Evolutionary conservation across 2,329 filamentous ascomycete genomes (phyloP).

Genomic region (Monilinia vaccinii-corymbosi): DNA sequence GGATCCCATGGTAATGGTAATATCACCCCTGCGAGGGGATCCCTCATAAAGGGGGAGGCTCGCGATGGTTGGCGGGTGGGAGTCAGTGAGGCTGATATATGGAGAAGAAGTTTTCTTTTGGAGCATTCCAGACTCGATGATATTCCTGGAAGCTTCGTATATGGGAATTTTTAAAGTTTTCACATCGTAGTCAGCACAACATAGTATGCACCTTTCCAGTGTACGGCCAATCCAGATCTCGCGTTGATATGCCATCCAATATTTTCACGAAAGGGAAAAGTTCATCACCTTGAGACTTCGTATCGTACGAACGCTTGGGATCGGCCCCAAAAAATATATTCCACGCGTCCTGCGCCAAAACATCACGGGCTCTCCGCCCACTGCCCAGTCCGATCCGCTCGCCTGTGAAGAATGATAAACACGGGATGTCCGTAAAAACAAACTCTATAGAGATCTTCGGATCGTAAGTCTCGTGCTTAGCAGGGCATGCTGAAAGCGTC

Average conservation of each 20-base stretch:
- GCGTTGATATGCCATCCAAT: neutral
- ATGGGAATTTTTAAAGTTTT: neutral
- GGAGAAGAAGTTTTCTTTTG: neutral
- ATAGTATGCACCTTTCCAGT: neutral
- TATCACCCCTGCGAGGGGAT: neutral
- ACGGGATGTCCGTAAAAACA: slow-evolving; percentile 1
- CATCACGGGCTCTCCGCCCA: neutral
- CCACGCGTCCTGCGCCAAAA: neutral
- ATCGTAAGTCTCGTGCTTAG: slow-evolving; percentile 1
- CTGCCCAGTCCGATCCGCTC: neutral
- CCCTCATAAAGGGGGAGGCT: neutral
- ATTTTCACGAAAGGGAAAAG: neutral
- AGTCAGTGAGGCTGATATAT: neutral
- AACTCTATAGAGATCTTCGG: slow-evolving; percentile 2
- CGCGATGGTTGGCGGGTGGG: neutral
- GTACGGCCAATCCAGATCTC: neutral
- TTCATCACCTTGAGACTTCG: neutral
- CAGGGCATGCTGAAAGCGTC: neutral
- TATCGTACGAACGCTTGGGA: neutral
- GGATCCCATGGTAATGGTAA: slow-evolving; percentile 4
- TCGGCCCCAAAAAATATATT: neutral
- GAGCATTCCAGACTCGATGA: neutral
- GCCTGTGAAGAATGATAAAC: neutral
- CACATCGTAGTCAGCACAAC: neutral
- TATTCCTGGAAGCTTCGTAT: neutral